Evolutionary conservation across 2,329 filamentous ascomycete species (phyloP), one percentile per base, ranked within the genome.

Genomic region (Sporothrix inflata): DNA sequence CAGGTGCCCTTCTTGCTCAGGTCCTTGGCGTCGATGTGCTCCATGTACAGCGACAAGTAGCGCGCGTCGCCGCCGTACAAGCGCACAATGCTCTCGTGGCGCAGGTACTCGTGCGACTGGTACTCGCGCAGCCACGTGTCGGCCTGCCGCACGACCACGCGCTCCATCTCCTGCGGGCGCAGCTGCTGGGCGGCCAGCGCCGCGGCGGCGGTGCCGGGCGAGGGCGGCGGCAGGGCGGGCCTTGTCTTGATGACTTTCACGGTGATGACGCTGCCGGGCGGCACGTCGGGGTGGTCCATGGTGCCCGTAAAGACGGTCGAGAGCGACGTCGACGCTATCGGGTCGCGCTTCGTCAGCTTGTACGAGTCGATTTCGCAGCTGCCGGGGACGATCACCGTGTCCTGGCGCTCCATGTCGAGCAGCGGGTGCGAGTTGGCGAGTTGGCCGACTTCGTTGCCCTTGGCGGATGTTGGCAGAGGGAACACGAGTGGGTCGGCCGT

Each of bases 231-330:
- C 1, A 74, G 73, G 42, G 81, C 75, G 3, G 83, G 77, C 6
- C 83, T 80, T 1, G 87, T 89, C 79, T 88, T 89, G 74, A 89
- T 85, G 1, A 89, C 86, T 76, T 89, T 89, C 78, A 89, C 87
- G 1, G 87, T 89, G 71, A 89, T 86, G 70, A 88, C 84, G 24
- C 84, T 84, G 70, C 86, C 85, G 2, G 85, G 81, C 1, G 75
- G 75, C 21, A 87, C 83, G 11, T 83, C 79, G 4, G 87, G 88
- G 76, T 88, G 84, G 47, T 84, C 81, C 24, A 84, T 72, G 1
- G 73, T 71, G 40, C 71, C 87, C 1, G 84, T 88, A 76, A 86
- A 89, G 47, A 89, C 87, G 6, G 85, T 84, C 4, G 87, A 89
- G 21, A 87, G 81, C 4, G 82, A 81, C 0, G 86, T 87, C 1